phyloP scores from a whole-genome alignment of 2,329 filamentous ascomycete species.

The Hirsutella thompsonii region DNA sequence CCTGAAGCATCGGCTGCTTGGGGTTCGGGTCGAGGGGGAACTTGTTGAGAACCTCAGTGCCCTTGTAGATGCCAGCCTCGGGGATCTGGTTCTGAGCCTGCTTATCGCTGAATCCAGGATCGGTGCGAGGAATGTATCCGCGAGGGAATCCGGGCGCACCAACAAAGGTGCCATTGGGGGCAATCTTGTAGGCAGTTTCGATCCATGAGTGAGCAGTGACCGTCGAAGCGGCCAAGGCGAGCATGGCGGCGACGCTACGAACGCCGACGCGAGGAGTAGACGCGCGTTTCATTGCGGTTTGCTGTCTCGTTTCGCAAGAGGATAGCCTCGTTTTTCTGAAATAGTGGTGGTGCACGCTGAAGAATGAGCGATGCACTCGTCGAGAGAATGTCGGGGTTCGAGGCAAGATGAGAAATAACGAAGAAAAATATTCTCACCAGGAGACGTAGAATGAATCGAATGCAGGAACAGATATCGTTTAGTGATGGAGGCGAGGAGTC shows the following conservation, averaged over 20 bases:
- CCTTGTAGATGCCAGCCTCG: conserved; percentile 42
- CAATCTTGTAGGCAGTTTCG: conserved; percentile 61
- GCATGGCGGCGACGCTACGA: conserved; percentile 7
- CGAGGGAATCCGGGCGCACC: conserved; percentile 64
- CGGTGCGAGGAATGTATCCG: conserved; percentile 47
- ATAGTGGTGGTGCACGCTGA: no score
- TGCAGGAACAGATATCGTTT: no score
- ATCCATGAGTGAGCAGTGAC: conserved; percentile 65
- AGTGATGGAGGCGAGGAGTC: no score
- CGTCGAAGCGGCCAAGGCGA: conserved; percentile 15
- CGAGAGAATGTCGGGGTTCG: not conserved
- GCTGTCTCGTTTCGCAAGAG: no score
- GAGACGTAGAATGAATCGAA: no score
- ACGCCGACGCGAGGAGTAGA: conserved; percentile 7
- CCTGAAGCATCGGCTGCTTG: conserved; percentile 49
- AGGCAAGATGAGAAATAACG: not conserved
- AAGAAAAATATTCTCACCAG: no score
- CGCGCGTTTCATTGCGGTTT: conserved; percentile 9
- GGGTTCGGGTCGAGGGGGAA: conserved; percentile 22
- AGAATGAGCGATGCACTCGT: no score
- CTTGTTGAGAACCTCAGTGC: conserved; percentile 37
- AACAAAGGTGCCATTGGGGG: conserved; percentile 59
- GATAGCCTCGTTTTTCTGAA: no score
- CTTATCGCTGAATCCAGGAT: conserved; percentile 41
- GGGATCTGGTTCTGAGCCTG: conserved; percentile 54